These are phyloP conservation scores for Aspergillus arachidicola DNA, from an alignment of 2,329 filamentous ascomycete species.

Conservation along the genomic window DNA sequence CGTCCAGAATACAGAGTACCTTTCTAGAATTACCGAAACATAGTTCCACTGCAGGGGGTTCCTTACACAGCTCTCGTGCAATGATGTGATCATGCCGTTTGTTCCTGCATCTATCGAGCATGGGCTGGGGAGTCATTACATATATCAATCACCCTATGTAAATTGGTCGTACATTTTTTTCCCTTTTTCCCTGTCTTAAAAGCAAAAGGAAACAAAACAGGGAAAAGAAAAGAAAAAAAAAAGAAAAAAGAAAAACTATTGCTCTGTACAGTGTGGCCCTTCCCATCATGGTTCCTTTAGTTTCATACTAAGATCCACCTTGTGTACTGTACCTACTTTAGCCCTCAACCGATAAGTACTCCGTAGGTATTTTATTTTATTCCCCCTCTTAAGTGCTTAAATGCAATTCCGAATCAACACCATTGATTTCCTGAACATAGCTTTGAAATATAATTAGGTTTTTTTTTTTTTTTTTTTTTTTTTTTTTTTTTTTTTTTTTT, in stretches of 20 bases:
- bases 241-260: too few relatives aligned
- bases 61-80: not conserved
- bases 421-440: not conserved
- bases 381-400: not conserved
- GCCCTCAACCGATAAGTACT: not conserved
- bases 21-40: not conserved
- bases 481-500: too few relatives aligned
- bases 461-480: too few relatives aligned
- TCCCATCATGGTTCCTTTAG: not conserved
- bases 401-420: not conserved
- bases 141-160: too few relatives aligned
- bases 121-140: not conserved
- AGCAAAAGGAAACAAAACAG: too few relatives aligned
- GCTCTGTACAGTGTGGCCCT: too few relatives aligned
- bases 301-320: slow-evolving; percentile 8
- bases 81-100: not conserved
- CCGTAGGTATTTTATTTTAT: not conserved
- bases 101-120: not conserved
- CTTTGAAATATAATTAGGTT: too few relatives aligned
- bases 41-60: not conserved
- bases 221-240: too few relatives aligned
- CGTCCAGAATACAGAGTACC: not conserved
- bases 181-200: too few relatives aligned
- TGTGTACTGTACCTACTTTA: not conserved
- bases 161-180: too few relatives aligned